Evolutionary conservation across 495 filamentous ascomycete genomes (phyloP), one percentile per base, ranked within the genome.

Genomic region (Hypoxylon cercidicola): DNA sequence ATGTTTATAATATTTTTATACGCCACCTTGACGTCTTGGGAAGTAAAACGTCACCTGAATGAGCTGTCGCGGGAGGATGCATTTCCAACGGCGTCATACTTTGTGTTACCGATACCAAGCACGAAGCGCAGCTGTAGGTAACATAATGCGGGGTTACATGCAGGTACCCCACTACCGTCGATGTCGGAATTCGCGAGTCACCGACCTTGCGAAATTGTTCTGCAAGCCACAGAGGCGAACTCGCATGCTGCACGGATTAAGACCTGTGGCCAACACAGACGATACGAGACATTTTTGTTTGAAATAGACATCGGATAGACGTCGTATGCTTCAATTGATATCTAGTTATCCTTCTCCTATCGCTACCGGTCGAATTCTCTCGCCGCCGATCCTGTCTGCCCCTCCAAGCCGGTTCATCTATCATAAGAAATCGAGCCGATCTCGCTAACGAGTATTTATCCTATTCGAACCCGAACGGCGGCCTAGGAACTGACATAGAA

Each of bases 111-210:
- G 25, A 28, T 3, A 28, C n/a, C n/a, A n/a, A n/a, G n/a, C n/a
- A 28, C 25, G 3, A 28, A 28, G 25, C 39, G n/a, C n/a, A 41
- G 9, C 34, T n/a, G 13, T 37, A n/a, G 34, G 13, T 58, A 40
- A 35, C 16, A 44, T 32, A 34, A 49, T 47, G 64, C 64, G 64
- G 64, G 64, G 64, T 62, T 54, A 12, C 15, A 60, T 60, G 49
- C 55, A 68, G 64, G 59, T 68, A 68, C 64, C 59, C 64, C 59
- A 59, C 39, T 13, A 41, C 25, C 59, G 46, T 25, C 57, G 58
- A 62, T 62, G 57, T 57, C 47, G 48, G 57, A 35, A 48, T 45
- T 56, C 40, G n/a, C 30, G 30, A 3, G n/a, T 40, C 23, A 28
- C 9, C 18, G 41, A 44, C 35, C 48, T 25, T 43, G 46, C 44